These are phyloP conservation scores for Naganishia albida DNA, from an alignment of 1,284 basidiomycete species.

Conservation along the genomic window DNA sequence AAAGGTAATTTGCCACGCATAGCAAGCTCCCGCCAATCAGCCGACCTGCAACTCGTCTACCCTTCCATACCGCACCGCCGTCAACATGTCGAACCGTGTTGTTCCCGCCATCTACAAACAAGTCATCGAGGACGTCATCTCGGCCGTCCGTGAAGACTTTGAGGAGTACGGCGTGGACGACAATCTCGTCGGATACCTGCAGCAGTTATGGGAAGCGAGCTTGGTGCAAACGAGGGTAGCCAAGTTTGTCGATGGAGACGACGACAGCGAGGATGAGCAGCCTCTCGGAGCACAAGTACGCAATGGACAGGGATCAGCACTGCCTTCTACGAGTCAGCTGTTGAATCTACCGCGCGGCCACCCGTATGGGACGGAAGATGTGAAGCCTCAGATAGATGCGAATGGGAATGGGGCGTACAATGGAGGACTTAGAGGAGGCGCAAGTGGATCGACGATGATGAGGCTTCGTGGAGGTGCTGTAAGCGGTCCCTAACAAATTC, in stretches of 20 bases:
- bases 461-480: slow-evolving; percentile 27
- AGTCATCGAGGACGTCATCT: slow-evolving; percentile 96
- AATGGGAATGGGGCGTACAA: slow-evolving; percentile 31
- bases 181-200: slow-evolving; percentile 30
- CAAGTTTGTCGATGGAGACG: slow-evolving; percentile 62
- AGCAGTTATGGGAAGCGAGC: slow-evolving; percentile 90
- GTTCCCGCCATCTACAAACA: slow-evolving; percentile 78
- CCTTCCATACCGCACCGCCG: background rate
- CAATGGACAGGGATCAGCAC: background rate
- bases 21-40: slow-evolving; percentile 1
- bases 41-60: background rate
- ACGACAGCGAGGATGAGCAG: slow-evolving; percentile 26
- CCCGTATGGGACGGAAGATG: slow-evolving; percentile 13
- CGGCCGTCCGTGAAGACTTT: slow-evolving; percentile 86
- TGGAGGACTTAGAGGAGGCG: slow-evolving; percentile 28
- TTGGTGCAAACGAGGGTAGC: slow-evolving; percentile 89
- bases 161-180: slow-evolving; percentile 95
- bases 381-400: slow-evolving; percentile 22
- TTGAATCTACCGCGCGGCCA: slow-evolving; percentile 5
- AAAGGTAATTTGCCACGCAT: background rate
- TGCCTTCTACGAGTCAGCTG: slow-evolving; percentile 3
- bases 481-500: background rate
- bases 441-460: background rate
- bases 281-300: slow-evolving; percentile 7
- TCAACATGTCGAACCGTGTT: slow-evolving; percentile 25